These are phyloP conservation scores for Elsinoe arachidis DNA, from an alignment of 2,329 filamentous ascomycete species.

Conservation along the genomic window DNA sequence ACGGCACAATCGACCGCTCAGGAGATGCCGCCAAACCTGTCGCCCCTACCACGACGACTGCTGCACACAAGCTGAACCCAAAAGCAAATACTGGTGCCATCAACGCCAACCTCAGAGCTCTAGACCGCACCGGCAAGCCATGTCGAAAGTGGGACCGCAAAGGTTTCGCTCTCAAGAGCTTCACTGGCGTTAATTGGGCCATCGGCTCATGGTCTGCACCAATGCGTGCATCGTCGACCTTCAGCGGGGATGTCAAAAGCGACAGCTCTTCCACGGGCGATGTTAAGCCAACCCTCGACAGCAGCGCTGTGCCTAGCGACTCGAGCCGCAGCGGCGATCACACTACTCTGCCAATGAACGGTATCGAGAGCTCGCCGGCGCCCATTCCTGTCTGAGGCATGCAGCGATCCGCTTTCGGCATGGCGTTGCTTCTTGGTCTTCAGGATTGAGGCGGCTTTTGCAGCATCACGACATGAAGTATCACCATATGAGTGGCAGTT, in stretches of 20 bases:
- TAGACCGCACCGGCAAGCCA: conserved; percentile 84
- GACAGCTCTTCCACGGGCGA: conserved; percentile 49
- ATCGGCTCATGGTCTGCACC: conserved; percentile 76
- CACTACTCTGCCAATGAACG: conserved; percentile 22
- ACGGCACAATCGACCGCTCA: conserved; percentile 39
- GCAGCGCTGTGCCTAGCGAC: conserved; percentile 51
- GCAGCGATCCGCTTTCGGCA: not conserved
- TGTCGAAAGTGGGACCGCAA: conserved; percentile 87
- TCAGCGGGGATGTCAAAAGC: conserved; percentile 52
- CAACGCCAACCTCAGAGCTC: conserved; percentile 87
- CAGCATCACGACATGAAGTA: too few relatives aligned
- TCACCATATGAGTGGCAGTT: too few relatives aligned
- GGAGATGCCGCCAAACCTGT: conserved; percentile 25
- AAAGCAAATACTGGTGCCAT: conserved; percentile 97
- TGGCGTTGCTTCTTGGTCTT: not conserved
- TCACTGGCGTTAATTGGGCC: conserved; percentile 79
- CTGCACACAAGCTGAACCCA: conserved; percentile 76
- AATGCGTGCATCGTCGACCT: conserved; percentile 31
- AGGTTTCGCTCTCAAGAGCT: conserved; percentile 77
- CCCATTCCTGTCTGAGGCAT: conserved; percentile 31
- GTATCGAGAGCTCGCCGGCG: conserved; percentile 29
- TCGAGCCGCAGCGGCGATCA: conserved; percentile 48
- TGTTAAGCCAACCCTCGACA: conserved; percentile 47
- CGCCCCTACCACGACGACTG: conserved; percentile 25
- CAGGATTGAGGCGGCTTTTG: too few relatives aligned